These are phyloP conservation scores for Aspergillus phoenicis DNA, from an alignment of 2,329 filamentous ascomycete genomes.

Conservation along the genomic window DNA sequence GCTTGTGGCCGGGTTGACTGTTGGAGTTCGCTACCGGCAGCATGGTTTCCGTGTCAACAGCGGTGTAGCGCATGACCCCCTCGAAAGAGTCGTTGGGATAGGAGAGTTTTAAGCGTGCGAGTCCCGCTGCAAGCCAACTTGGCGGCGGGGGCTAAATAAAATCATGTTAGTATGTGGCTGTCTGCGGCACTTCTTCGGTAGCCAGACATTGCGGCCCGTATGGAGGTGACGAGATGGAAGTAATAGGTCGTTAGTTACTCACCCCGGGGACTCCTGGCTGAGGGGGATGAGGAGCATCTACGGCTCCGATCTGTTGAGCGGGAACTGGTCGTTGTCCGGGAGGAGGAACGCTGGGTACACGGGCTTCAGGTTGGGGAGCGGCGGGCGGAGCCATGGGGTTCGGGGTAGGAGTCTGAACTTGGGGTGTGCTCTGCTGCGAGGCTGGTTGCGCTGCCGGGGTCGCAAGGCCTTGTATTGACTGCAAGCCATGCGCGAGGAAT, in stretches of 20 bases:
- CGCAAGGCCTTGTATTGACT: constrained; percentile 35
- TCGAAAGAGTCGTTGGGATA: constrained; percentile 87
- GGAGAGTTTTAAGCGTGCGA: constrained; percentile 67
- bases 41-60: constrained; percentile 73
- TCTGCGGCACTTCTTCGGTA: constrained; percentile 2
- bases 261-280: constrained; percentile 47
- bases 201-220: constrained; percentile 16
- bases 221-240: constrained; percentile 19
- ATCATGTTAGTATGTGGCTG: constrained; percentile 15
- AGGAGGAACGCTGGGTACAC: constrained; percentile 26
- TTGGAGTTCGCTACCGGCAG: constrained; percentile 60
- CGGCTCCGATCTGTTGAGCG: constrained; percentile 47
- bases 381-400: constrained; percentile 55
- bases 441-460: constrained; percentile 47
- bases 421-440: constrained; percentile 50
- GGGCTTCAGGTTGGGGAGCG: constrained; percentile 34
- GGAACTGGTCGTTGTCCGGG: constrained; percentile 29
- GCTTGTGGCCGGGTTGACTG: constrained; percentile 58
- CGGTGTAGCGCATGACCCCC: constrained; percentile 85
- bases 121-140: constrained; percentile 76
- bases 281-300: constrained; percentile 48
- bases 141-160: constrained; percentile 73
- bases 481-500: constrained; percentile 56
- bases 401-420: constrained; percentile 53
- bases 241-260: constrained; percentile 37